Conservation (phyloP, 163 green algal species). For the Chloromonas sp. region DNA sequence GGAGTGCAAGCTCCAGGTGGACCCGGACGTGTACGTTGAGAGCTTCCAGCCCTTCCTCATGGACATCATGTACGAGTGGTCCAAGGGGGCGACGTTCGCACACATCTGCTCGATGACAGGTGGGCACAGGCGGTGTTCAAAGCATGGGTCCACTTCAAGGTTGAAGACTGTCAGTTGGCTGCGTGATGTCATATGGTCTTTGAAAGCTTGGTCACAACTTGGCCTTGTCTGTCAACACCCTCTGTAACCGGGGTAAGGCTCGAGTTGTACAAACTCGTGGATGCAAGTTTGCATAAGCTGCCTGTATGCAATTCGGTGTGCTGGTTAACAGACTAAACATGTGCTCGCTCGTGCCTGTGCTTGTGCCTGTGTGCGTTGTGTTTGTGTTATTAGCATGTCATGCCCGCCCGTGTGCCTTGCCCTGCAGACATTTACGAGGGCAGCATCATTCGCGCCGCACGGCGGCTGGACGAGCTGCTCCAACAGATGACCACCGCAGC, state of each 20-base stretch:
- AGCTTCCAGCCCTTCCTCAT: conserved; percentile 86
- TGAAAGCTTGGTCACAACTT: background rate
- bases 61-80: conserved; percentile 90
- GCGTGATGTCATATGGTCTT: background rate
- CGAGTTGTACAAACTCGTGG: too few relatives aligned
- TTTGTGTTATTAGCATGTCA: too few relatives aligned
- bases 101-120: conserved; percentile 23
- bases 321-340: too few relatives aligned
- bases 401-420: too few relatives aligned
- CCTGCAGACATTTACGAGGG: conserved; percentile 88
- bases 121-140: background rate
- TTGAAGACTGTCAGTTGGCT: background rate
- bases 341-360: too few relatives aligned
- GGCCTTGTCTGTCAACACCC: too few relatives aligned
- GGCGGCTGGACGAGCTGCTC: conserved; percentile 93
- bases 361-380: too few relatives aligned
- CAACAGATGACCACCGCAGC: conserved; percentile 67
- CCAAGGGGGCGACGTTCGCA: conserved; percentile 73
- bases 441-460: conserved; percentile 81
- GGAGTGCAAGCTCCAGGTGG: conserved; percentile 77
- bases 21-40: conserved; percentile 82
- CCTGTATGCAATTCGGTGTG: too few relatives aligned
- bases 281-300: too few relatives aligned
- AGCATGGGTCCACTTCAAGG: background rate
- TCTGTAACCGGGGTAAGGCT: too few relatives aligned